phyloP scores from a whole-genome alignment of 495 filamentous ascomycete genomes.

The Podospora australis region DNA sequence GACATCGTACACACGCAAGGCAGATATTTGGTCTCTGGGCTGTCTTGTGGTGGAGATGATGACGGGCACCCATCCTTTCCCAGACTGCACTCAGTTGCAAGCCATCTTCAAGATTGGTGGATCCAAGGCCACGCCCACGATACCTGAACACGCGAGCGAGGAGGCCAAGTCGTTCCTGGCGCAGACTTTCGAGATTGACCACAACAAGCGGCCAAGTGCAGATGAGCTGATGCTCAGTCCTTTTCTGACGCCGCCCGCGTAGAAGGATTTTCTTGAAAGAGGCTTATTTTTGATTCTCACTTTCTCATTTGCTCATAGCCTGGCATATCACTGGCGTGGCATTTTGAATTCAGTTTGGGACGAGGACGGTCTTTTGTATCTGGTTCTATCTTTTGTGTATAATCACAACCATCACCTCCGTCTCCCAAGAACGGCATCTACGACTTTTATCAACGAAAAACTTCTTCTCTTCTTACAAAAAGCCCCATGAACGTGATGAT shows the following conservation, averaged over 20 bases:
- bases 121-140: slow-evolving; percentile 77
- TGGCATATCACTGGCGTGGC: too few relatives aligned
- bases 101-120: slow-evolving; percentile 98
- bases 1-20: slow-evolving; percentile 95
- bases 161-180: slow-evolving; percentile 82
- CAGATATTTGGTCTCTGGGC: slow-evolving; percentile 98
- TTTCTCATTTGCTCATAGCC: neutral
- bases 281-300: neutral
- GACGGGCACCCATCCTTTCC: slow-evolving; percentile 92
- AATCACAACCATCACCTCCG: too few relatives aligned
- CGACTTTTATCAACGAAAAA: too few relatives aligned
- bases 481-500: too few relatives aligned
- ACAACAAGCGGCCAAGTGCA: slow-evolving; percentile 82
- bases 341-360: neutral
- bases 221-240: slow-evolving; percentile 79
- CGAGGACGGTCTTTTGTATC: neutral
- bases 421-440: too few relatives aligned
- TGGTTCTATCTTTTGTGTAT: neutral
- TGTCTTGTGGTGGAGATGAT: slow-evolving; percentile 99
- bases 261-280: neutral
- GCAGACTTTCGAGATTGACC: slow-evolving; percentile 91
- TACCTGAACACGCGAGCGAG: slow-evolving; percentile 75
- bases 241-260: slow-evolving; percentile 58
- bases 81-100: slow-evolving; percentile 92
- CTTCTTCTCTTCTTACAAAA: too few relatives aligned